phyloP scores from a whole-genome alignment of 2,329 filamentous ascomycete species.

The Pseudogymnoascus sp. region DNA sequence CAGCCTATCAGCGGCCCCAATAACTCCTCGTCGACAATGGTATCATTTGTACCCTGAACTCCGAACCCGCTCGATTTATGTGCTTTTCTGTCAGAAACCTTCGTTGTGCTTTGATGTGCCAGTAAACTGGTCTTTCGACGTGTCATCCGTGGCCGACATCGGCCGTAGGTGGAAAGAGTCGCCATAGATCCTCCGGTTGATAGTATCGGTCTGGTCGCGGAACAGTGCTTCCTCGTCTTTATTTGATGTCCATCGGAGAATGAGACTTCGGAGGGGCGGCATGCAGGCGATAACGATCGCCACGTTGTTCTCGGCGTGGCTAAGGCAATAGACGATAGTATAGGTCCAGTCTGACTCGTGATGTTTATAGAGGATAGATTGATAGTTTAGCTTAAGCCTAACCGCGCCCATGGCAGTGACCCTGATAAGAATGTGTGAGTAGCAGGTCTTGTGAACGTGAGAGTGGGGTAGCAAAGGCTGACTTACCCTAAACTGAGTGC shows the following conservation, averaged over 20 bases:
- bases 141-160: neutral
- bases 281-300: constrained; percentile 1
- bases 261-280: constrained; percentile 3
- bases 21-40: constrained; percentile 5
- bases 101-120: constrained; percentile 6
- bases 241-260: constrained; percentile 4
- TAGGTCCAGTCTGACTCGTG: constrained; percentile 2
- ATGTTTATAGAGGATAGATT: neutral
- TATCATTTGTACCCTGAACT: neutral
- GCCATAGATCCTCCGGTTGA: constrained; percentile 6
- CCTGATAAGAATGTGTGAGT: neutral
- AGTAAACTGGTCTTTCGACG: neutral
- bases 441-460: neutral
- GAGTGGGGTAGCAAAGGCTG: neutral
- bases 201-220: neutral
- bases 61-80: neutral
- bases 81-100: neutral
- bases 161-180: neutral
- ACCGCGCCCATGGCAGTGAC: neutral
- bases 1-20: neutral
- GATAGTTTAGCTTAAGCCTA: neutral
- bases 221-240: constrained; percentile 1
- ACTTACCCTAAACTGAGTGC: constrained; percentile 3
- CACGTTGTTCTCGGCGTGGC: constrained; percentile 7
- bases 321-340: constrained; percentile 5